Base-by-base conservation (phyloP, 306 rosid species). In the Begonia loranthoides region DNA sequence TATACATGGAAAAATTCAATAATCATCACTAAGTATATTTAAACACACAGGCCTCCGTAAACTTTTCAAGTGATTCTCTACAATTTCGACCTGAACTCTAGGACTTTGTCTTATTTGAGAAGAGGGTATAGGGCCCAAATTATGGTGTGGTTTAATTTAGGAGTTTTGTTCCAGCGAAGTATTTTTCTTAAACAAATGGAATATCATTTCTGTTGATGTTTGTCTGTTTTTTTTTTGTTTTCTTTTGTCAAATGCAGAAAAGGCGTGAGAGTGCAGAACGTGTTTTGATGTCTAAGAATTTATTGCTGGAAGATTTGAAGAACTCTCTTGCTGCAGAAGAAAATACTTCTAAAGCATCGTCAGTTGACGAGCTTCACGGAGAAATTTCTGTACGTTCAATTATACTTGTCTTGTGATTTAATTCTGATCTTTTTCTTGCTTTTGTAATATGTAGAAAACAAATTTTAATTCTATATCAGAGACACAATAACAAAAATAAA, bases 301-400 rank as follows among this genome's bases (percentile, higher is more conserved):
- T 82, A 40, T 75, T 66, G 9, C 56, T 84, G 68, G 77, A 66
- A 54, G 84, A 76, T 50, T 70, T 59, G 51, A 61, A 40, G 69
- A 60, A 58, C 40, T 61, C 70, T 24, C 59, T 45, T 60, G 77
- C 55, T 54, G 82, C 74, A 13, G 87, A 72, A 61, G 74, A 76
- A 57, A 74, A 21, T 47, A 68, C 75, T 43, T 67, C 81, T 40
- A 55, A 73, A 61, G 67, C 70, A 40, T 77, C 93, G 58, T 75
- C 77, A 50, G 84, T 68, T 62, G 87, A 77, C 51, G 97, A 85
- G 69, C 74, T 82, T 53, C 62, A 57, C 62, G 77, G 63, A 67
- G 95, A 82, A 49, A 77, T 84, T 66, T 71, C 83, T 58, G 97
- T 89, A 51, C 63, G 94, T 71, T 71, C 55, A 53, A 57, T 50